Conservation (phyloP, 2,329 filamentous ascomycete species). For the Colletotrichum gigasporum region DNA sequence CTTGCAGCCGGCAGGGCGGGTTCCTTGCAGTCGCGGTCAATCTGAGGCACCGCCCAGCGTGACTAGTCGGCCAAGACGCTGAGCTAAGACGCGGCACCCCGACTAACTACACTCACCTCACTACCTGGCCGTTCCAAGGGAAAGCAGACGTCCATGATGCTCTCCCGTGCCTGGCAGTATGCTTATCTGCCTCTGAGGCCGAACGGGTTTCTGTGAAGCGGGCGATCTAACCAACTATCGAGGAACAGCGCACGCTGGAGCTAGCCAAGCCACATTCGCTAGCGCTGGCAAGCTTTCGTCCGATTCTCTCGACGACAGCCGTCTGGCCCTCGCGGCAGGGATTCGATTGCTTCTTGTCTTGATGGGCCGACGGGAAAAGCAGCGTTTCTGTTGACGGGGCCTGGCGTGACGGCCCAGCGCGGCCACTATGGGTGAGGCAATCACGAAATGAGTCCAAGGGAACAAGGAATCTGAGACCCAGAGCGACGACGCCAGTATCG, state of each 20-base stretch:
- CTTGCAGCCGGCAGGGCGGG: slow-evolving; percentile 22
- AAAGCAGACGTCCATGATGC: not conserved
- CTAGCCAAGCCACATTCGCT: slow-evolving; percentile 30
- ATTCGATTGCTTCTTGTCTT: slow-evolving; percentile 26
- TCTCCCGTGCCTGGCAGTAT: not conserved
- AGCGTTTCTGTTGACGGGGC: not conserved
- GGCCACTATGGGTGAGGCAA: slow-evolving; percentile 27
- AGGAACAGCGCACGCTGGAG: slow-evolving; percentile 11
- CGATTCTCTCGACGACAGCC: not conserved
- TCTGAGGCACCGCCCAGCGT: slow-evolving; percentile 12
- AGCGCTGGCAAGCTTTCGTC: slow-evolving; percentile 19
- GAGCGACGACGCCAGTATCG: slow-evolving; percentile 10
- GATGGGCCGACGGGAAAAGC: slow-evolving; percentile 13
- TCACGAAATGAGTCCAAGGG: slow-evolving; percentile 31
- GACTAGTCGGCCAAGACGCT: not conserved
- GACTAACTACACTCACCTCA: not conserved
- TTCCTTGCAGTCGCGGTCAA: slow-evolving; percentile 27
- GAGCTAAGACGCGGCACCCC: not conserved
- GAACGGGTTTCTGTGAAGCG: slow-evolving; percentile 15
- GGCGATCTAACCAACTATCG: not conserved
- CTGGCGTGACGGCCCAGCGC: not conserved
- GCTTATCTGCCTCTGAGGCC: slow-evolving; percentile 1
- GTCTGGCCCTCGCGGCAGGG: slow-evolving; percentile 16
- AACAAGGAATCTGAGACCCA: slow-evolving; percentile 26
- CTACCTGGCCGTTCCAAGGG: not conserved